Evolutionary conservation across 768 basidiomycete genomes (phyloP), one percentile per base, ranked within the genome.

Genomic region (Amylocystis lapponica): DNA sequence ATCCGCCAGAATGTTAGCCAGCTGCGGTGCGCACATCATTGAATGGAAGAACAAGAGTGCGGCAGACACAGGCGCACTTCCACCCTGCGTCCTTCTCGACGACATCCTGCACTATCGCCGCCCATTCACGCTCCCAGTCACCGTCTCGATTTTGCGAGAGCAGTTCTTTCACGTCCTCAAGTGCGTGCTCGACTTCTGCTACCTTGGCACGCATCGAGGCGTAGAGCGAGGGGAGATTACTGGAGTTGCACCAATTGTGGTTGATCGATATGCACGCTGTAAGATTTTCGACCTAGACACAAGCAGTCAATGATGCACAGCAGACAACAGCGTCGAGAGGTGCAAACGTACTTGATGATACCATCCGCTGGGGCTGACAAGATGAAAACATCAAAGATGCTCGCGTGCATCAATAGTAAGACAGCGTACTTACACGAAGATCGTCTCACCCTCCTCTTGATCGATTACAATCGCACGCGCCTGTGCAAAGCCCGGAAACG

Each of bases 161-260:
- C 27, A 58, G 48, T 20, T 61, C 49, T 2, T 40, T 48, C 13
- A 61, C 57, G 29, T 61, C 59, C 11, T 57, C 53, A n/a, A 61
- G 51, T 4, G 55, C 55, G 19, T 41, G 27, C 47, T 61, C 59
- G 30, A 61, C 59, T 25, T 57, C 57, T 8, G 36, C 39, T 10
- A 61, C 55, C 37, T 58, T 57, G 20, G 52, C 52, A 40, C 59
- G 59, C 51, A 61, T 61, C 0, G 59, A 55, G 1, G 30, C 33
- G 41, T 61, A 61, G 12, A 61, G 47, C 19, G 52, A 45, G 5
- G 55, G 59, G 1, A 61, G 49, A 40, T 57, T 59, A 22, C 54
- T 51, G 8, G 59, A 45, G 55, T 61, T 61, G 50, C 55, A 61
- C 59, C 59, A 61, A 43, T 61, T 61, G 52, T 61, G 59, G 40